phyloP scores from a whole-genome alignment of 116 monocot species.

The Posidonia oceanica region DNA sequence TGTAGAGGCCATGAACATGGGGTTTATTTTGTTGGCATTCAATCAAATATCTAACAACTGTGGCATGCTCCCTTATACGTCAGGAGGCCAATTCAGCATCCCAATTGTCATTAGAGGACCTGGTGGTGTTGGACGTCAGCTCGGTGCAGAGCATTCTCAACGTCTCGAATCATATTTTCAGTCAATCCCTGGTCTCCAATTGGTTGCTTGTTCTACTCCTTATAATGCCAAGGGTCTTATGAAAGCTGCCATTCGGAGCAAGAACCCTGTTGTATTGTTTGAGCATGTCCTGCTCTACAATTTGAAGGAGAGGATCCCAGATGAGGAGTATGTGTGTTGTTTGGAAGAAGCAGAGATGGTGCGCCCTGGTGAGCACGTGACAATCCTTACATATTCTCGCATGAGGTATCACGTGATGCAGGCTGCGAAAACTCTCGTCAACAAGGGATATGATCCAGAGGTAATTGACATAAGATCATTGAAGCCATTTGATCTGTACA shows the following conservation, averaged over 20 bases:
- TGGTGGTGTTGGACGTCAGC: constrained; percentile 89
- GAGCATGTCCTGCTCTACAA: constrained; percentile 94
- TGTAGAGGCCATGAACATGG: constrained; percentile 98
- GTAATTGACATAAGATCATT: constrained; percentile 90
- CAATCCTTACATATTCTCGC: constrained; percentile 86
- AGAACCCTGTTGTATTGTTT: constrained; percentile 88
- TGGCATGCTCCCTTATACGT: constrained; percentile 94
- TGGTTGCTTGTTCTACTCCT: constrained; percentile 94
- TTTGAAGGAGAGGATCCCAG: constrained; percentile 83
- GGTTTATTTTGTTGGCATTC: constrained; percentile 77
- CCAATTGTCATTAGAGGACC: constrained; percentile 87
- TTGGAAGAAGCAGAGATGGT: constrained; percentile 95
- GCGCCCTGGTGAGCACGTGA: constrained; percentile 88
- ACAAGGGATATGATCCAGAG: constrained; percentile 92
- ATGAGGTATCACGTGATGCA: constrained; percentile 98
- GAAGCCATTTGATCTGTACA: constrained; percentile 92
- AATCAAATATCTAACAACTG: constrained; percentile 99
- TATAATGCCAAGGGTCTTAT: constrained; percentile 97
- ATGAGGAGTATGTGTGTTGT: constrained; percentile 72
- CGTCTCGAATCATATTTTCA: constrained; percentile 93
- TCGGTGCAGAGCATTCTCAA: constrained; percentile 92
- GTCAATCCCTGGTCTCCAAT: constrained; percentile 83
- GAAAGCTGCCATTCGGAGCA: constrained; percentile 91
- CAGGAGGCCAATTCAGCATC: constrained; percentile 90
- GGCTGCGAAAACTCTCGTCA: constrained; percentile 83